Percentiles rank a stretch among this genome's conserved stretches.
Conservation (phyloP, 192 early-diverging fungal species). For the Rhizoclosmatium globosum region DNA sequence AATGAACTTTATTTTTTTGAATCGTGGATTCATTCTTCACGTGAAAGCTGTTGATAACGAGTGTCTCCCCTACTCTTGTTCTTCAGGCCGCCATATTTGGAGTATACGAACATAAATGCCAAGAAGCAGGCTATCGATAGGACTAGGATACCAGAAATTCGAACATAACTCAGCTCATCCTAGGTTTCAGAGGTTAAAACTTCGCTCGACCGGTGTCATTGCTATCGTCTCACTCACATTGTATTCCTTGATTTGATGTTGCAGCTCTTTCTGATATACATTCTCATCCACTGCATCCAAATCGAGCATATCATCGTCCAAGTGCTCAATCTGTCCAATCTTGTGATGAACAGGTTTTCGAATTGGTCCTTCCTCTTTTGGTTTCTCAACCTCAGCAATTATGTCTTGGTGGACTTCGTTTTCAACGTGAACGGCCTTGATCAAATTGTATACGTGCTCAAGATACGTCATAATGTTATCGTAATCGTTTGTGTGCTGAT, state of each 20-base stretch:
- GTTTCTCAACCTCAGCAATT: neutral
- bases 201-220: neutral
- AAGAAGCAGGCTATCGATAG: neutral
- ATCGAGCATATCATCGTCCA: conserved; percentile 28
- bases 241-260: conserved; percentile 9
- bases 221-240: conserved; percentile 4
- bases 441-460: conserved; percentile 16
- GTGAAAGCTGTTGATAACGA: too few species aligned
- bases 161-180: conserved; percentile 16
- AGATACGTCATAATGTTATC: conserved; percentile 12
- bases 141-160: conserved; percentile 5
- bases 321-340: conserved; percentile 8
- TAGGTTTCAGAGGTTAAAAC: neutral
- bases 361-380: neutral
- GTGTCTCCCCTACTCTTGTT: too few species aligned
- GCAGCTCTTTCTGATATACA: neutral
- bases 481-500: neutral
- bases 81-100: neutral
- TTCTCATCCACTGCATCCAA: conserved; percentile 18
- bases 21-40: too few species aligned
- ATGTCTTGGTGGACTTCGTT: neutral
- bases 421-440: conserved; percentile 19
- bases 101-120: neutral
- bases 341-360: conserved; percentile 19
- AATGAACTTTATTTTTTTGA: too few species aligned